phyloP scores from a whole-genome alignment of 306 rosid genomes.

The Vigna nakashimae region DNA sequence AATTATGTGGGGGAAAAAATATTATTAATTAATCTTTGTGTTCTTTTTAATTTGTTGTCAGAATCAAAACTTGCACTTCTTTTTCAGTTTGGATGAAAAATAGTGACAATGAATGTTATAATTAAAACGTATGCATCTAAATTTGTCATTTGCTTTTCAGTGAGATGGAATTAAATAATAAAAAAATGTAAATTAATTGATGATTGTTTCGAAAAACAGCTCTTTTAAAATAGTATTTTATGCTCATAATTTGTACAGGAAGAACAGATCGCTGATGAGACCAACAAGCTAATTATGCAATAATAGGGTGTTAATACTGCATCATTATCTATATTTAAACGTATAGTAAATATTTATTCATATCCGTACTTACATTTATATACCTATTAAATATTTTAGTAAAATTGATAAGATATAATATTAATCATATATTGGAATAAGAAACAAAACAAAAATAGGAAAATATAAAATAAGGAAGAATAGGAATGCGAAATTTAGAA shows the following conservation, averaged over 20 bases:
- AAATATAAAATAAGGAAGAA: constrained; percentile 2
- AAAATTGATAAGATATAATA: too few species aligned
- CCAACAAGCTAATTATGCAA: neutral
- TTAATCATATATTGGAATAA: neutral
- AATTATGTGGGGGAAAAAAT: neutral
- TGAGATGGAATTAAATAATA: neutral
- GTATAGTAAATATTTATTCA: neutral
- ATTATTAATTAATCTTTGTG: neutral
- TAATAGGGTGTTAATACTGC: neutral
- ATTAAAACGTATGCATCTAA: neutral
- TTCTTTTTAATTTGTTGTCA: neutral
- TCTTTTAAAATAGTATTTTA: neutral
- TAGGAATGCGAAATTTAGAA: neutral
- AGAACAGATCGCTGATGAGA: neutral
- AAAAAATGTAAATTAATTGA: neutral
- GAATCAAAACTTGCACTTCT: neutral
- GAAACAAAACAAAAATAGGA: neutral
- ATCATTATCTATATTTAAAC: neutral
- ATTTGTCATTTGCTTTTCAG: neutral
- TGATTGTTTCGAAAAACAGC: neutral
- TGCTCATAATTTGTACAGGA: neutral
- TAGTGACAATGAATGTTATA: neutral
- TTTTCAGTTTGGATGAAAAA: neutral
- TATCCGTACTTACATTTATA: neutral
- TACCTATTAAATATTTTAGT: neutral